These are phyloP conservation scores for Spiraea crenata DNA, from an alignment of 331 rosid species.

Conservation along the genomic window DNA sequence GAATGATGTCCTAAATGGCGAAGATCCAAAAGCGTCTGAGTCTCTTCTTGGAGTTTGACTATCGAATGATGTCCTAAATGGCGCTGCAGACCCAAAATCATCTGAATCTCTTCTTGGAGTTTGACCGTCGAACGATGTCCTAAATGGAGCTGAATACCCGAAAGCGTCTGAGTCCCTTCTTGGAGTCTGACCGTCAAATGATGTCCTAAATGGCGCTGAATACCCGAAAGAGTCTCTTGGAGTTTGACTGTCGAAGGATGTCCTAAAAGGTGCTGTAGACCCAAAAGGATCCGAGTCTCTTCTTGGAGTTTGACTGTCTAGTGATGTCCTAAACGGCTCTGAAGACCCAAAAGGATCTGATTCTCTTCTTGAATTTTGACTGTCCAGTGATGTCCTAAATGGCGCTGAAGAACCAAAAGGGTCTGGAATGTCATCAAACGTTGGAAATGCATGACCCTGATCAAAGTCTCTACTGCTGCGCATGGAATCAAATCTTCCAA, in stretches of 20 bases:
- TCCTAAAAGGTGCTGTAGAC: constrained; percentile 64
- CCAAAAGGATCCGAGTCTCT: constrained; percentile 56
- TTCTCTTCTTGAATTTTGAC: constrained; percentile 59
- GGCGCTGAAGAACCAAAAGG: constrained; percentile 84
- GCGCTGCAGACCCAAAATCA: constrained; percentile 76
- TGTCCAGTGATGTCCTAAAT: constrained; percentile 67
- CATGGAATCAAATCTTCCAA: constrained; percentile 64
- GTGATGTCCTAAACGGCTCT: constrained; percentile 66
- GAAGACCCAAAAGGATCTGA: constrained; percentile 58
- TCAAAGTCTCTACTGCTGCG: constrained; percentile 70
- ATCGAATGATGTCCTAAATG: constrained; percentile 69
- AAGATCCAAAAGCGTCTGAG: constrained; percentile 47
- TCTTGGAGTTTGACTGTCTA: constrained; percentile 68
- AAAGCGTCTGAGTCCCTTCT: no score
- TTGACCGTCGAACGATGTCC: no score
- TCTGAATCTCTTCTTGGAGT: constrained; percentile 36
- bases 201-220: constrained; percentile 63
- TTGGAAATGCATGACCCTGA: constrained; percentile 68
- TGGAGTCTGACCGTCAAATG: constrained; percentile 49
- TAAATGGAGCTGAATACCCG: no score
- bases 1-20: constrained; percentile 61
- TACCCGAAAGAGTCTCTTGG: constrained; percentile 62
- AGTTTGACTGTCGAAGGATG: constrained; percentile 69
- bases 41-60: constrained; percentile 61
- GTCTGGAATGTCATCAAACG: constrained; percentile 78